Base-by-base conservation (phyloP, 148 eudicot species). In the Cornus suecica region DNA sequence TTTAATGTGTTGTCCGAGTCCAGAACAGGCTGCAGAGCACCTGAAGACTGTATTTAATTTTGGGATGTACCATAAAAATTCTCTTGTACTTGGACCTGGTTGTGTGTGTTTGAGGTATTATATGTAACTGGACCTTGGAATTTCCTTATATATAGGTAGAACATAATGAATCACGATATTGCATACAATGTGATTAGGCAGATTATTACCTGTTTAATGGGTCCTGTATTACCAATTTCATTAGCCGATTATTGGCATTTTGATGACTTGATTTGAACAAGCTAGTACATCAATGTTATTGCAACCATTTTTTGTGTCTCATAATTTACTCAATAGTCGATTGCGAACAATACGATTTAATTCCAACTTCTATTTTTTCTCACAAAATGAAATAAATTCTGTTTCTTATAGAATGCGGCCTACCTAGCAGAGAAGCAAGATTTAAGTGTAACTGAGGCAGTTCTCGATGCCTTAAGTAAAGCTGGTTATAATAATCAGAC, bases 401-500 rank as follows among this genome's bases (percentile, higher is more conserved):
- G 69, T n/a, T 11, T 58, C 25, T 23, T 64, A 28, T 86, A 94
- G 99, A 81, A 93, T 82, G 99, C 98, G 67, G 81, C 80, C 60
- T 93, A 89, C 89, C 92, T 95, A 54, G 99, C 98, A 51, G 74
- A 76, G 61, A 83, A 90, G 0, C 87, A 82, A 74, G 88, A 93
- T 41, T 67, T 88, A 77, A 80, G 86, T 62, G 79, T 91, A 25
- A 84, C 77, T 18, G 94, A 86, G 78, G 91, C 89, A 41, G 98
- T 93, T 80, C 68, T 73, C 27, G 83, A 85, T 69, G 85, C 86
- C 65, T 76, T 95, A 64, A 80, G 77, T 41, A 83, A 83, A 48
- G 71, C 87, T 70, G 92, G 84, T 29, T 82, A 76, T 41, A 82
- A 72, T 66, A 76, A 80, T 22, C 80, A 84, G 42, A 83, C 78